Evolutionary conservation across 352 stramenopile genomes (phyloP), one percentile per base, ranked within the genome.

Genomic region (Phytophthora kernoviae): DNA sequence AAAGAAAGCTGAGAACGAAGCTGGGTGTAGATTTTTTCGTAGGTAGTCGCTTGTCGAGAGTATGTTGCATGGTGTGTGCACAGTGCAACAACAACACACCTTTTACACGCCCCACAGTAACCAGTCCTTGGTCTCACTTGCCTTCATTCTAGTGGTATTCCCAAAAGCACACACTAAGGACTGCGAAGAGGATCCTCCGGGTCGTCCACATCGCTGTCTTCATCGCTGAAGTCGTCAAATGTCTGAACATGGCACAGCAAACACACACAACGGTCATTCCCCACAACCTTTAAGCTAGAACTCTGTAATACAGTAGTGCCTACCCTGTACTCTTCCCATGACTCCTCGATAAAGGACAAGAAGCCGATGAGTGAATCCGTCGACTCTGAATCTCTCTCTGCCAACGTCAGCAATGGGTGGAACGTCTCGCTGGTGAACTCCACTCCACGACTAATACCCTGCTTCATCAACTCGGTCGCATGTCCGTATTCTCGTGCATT

Each of bases 251-350:
- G 12, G 32, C 36, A 51, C 36, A 36, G 2, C 32, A 39, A 10
- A 33, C 1, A 36, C 9, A 46, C 18, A 58, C 15, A 22, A 40
- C 5, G 5, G 24, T 27, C 44, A 40, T 36, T 36, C 6, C 39
- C 41, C 22, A 22, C n/a, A 12, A 14, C 18, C 4, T 20, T 12
- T 6, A 8, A 47, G 8, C 32, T 6, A 39, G 33, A 24, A 21
- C 3, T 39, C 9, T 39, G 10, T 39, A 12, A 39, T 43, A 4
- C 7, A 17, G 4, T 32, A 54, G 22, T 37, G 26, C 46, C 30
- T 37, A 88, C 77, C 71, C 87, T 85, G 70, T 77, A 79, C 44
- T 89, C 82, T 24, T 80, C 71, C 82, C 81, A 89, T 18, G 70
- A 70, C 22, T 88, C 68, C 27, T 92, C 82, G 5, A 92, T 62